Evolutionary conservation across 2,329 filamentous ascomycete genomes (phyloP), one percentile per base, ranked within the genome.

Genomic region (Talaromyces sp.): DNA sequence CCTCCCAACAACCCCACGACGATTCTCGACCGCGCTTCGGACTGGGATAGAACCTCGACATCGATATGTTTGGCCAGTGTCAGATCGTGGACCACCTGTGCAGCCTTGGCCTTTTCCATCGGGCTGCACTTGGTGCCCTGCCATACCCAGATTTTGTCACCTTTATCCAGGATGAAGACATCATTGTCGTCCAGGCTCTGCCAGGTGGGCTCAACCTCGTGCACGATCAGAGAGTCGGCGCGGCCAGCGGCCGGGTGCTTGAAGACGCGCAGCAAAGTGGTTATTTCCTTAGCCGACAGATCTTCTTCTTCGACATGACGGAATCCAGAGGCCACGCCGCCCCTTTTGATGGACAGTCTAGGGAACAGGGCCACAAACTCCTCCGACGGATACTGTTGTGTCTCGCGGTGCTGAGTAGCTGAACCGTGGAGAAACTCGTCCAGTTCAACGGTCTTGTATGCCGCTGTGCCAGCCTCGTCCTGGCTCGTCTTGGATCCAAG

Each of bases 371-470:
- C 74, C 19, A 86, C 67, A 65, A 89, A 89, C 55, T 81, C 83
- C 21, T 83, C 80, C 2, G 85, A 87, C 1, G 83, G 83, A 32
- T 80, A 76, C 6, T 75, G 71, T 73, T 89, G 86, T 1, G 86
- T 75, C 73, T 89, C 87, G 51, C 86, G 83, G 68, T 89, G 82
- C 74, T 89, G 87, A 2, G 80, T 84, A 0, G 86, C 86, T 0
- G 79, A 75, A 2, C 86, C 86, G 46, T 80, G 75, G 55, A 89
- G 71, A 67, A 87, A 88, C 72, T 89, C 86, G 66, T 89, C 87
- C 17, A 89, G 77, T 72, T 89, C 87, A 26, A 88, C 86, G 0
- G 86, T 87, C 77, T 89, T 89, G 75, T 89, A 84, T 1, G 87
- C 86, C 0, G 87, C 87, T 0, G 83, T 85, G 17, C 86, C 87